A percentile compares a stretch with the other conserved stretches of the same genome.
Evolutionary conservation across 495 filamentous ascomycete species (phyloP).

Genomic region (Melanomma pulvis-pyrius): DNA sequence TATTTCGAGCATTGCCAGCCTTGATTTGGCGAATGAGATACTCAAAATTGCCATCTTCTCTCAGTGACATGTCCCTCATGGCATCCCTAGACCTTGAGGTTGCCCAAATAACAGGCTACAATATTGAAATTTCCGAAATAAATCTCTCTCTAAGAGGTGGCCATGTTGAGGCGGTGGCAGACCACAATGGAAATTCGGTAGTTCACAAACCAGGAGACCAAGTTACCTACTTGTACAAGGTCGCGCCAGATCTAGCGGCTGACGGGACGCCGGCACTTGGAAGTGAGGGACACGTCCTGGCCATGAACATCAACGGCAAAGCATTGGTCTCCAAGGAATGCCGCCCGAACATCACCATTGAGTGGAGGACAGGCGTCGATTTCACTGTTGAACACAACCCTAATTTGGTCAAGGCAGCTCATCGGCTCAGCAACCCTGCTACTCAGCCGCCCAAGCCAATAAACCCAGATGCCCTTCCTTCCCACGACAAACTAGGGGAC

Average conservation of each 20-base stretch:
- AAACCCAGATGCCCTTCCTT: constrained; percentile 53
- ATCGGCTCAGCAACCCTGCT: constrained; percentile 32
- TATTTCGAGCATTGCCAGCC: constrained; percentile 74
- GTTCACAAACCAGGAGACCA: constrained; percentile 78
- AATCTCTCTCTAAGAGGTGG: constrained; percentile 68
- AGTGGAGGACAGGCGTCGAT: constrained; percentile 81
- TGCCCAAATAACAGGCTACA: constrained; percentile 75
- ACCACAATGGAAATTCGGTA: constrained; percentile 61
- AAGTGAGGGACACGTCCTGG: constrained; percentile 54
- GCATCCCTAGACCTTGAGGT: constrained; percentile 88
- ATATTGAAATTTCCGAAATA: constrained; percentile 69
- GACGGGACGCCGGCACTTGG: constrained; percentile 10
- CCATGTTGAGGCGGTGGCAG: constrained; percentile 66
- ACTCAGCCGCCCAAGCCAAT: constrained; percentile 14
- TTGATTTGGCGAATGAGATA: constrained; percentile 85
- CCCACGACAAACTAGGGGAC: constrained; percentile 45
- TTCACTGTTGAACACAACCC: constrained; percentile 66
- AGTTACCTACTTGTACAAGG: constrained; percentile 79
- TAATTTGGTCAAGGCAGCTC: constrained; percentile 47
- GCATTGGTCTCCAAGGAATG: constrained; percentile 67
- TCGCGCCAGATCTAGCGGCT: constrained; percentile 63
- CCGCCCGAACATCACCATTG: constrained; percentile 72
- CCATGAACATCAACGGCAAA: constrained; percentile 67
- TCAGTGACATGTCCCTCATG: constrained; percentile 52
- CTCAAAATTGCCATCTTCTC: constrained; percentile 67